Percentiles rank a stretch among this genome's conserved stretches.
These are phyloP conservation scores for Stygiomarasmius scandens DNA, from an alignment of 1,284 basidiomycete genomes.

Conservation along the genomic window DNA sequence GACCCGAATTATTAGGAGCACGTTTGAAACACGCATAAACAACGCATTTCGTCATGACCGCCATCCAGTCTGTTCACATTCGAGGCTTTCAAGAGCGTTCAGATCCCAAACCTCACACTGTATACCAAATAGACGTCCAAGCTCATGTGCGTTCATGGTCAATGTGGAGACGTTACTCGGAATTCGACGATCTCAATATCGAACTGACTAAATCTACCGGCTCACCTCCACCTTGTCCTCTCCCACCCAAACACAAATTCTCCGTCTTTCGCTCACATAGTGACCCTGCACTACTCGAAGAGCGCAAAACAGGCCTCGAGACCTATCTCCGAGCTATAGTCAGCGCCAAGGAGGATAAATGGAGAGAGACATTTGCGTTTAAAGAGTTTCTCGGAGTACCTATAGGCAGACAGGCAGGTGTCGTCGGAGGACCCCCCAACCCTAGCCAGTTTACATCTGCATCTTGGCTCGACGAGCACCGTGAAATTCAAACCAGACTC, in stretches of 20 bases:
- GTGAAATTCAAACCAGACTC: slow-evolving; percentile 72
- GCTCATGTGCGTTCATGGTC: slow-evolving; percentile 89
- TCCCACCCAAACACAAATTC: slow-evolving; percentile 85
- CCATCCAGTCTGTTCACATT: slow-evolving; percentile 75
- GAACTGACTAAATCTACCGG: slow-evolving; percentile 77
- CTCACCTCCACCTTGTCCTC: slow-evolving; percentile 69
- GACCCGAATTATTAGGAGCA: background rate
- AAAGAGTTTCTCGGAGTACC: slow-evolving; percentile 87
- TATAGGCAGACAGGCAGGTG: slow-evolving; percentile 50
- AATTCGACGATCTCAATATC: slow-evolving; percentile 86
- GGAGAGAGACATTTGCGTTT: slow-evolving; percentile 83
- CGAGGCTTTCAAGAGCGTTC: slow-evolving; percentile 68
- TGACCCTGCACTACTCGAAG: slow-evolving; percentile 62
- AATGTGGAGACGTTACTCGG: slow-evolving; percentile 92
- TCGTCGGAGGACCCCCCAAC: slow-evolving; percentile 31
- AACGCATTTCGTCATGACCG: slow-evolving; percentile 48
- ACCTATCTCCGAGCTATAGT: slow-evolving; percentile 87
- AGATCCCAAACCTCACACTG: slow-evolving; percentile 72
- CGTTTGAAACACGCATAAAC: background rate
- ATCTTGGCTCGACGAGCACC: slow-evolving; percentile 86
- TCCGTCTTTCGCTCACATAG: slow-evolving; percentile 58
- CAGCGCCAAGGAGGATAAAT: slow-evolving; percentile 76
- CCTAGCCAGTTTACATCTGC: slow-evolving; percentile 64
- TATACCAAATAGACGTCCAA: slow-evolving; percentile 80
- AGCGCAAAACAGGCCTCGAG: slow-evolving; percentile 78